Evolutionary conservation across 768 basidiomycete genomes (phyloP), one percentile per base, ranked within the genome.

Genomic region (Infundibulicybe gibba): DNA sequence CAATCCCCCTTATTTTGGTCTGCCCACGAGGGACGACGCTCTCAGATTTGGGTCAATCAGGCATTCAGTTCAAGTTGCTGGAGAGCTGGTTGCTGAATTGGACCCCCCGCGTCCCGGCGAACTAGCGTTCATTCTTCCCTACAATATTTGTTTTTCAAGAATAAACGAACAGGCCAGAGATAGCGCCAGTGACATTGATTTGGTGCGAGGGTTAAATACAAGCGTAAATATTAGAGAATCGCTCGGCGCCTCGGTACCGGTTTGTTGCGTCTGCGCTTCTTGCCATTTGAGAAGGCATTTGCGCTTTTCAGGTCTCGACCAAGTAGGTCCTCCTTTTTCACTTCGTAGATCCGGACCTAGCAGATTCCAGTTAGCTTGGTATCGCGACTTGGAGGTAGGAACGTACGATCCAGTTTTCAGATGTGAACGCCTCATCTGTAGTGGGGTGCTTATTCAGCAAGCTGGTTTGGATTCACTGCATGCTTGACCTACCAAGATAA

Each of bases 381-480:
- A 49, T 41, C 13, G 39, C 19, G 25, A 32, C 19, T 6, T 32
- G 21, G 32, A 6, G 20, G 37, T 20, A 12, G 17, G 35, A 35
- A 74, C 83, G 66, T 59, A 93, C 95, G 54, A 99, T 95, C 97
- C 97, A 99, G 68, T 99, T 99, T 72, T 99, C 97, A 6, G 93
- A 91, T 2, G 97, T 99, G 74, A 94, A 99, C 6, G 95, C 97
- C 67, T 99, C 97, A 52, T 99, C 92, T 91, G 51, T n/a, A 10
- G 3, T 3, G 17, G 35, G 35, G 10, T 19, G 10, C 14, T 4
- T n/a, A 38, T 6, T 38, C 10, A 38, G 35, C 35, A 3, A 19
- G 35, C 4, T 38, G 10, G 35, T 38, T 38, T 14, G 17, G 17
- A 10, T 14, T 3, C n/a, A 19, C 4, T 19, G 42, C 43, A 40